Base-by-base conservation (phyloP, 108 stramenopile species). In the Skeletonema menzelii region DNA sequence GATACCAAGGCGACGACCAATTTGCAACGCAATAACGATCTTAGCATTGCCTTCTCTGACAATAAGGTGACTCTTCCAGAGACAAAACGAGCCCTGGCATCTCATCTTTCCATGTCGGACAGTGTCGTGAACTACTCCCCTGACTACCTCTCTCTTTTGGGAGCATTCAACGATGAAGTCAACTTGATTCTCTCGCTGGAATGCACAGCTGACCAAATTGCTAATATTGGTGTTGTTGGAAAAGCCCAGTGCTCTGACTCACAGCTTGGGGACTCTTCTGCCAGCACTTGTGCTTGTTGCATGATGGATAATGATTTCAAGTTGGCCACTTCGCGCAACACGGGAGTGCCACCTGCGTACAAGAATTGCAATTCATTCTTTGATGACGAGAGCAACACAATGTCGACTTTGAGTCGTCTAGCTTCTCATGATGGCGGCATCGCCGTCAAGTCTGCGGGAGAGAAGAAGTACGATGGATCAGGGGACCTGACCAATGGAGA, bases 371-470 rank as follows among this genome's bases (percentile, higher is more conserved):
- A 83, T 34, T 59, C 66, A 34, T 79, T 67, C 17, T 80, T 80
- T 55, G 70, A 80, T 22, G 83, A 84, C 13, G 75, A 76, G 35
- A 62, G 75, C 38, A 34, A 38, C 8, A 38, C 80, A 42, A 56
- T 84, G 28, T 80, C 79, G 4, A 65, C 15, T 14, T 62, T 84
- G 65, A 84, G 83, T 67, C 83, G 75, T 8, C 68, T 84, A 69
- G 83, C 83, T 47, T 72, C 67, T 14, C 60, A 84, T 28, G 83
- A 84, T 63, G 83, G 83, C 27, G 83, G 83, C 17, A 75, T 80
- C 37, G 61, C 65, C 6, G 70, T 84, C 74, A 84, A 84, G 79
- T 49, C 78, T n/a, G 75, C 66, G 19, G 83, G 83, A 26, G 83
- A 84, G 49, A 79, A 56, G 60, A 80, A 84, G 70, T 84, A 80